Percentiles rank a stretch among this genome's conserved stretches.
phyloP scores from a whole-genome alignment of 2,329 filamentous ascomycete species.

The Ophiostoma quercus region DNA sequence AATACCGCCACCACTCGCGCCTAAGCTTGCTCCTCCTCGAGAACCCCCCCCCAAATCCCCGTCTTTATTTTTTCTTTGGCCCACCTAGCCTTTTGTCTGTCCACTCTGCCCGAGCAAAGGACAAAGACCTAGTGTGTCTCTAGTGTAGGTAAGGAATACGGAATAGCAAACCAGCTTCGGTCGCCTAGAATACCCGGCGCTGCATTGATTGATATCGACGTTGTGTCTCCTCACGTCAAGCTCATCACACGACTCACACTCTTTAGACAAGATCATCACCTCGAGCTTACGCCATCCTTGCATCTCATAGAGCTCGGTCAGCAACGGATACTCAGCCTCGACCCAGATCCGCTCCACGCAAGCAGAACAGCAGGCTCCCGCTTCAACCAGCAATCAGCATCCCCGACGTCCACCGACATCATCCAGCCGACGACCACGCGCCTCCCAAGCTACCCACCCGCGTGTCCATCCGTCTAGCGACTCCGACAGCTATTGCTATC shows the following conservation, averaged over 20 bases:
- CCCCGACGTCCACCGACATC: neutral
- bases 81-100: slow-evolving; percentile 11
- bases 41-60: neutral
- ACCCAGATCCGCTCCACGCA: neutral
- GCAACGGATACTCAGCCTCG: neutral
- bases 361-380: neutral
- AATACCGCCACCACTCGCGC: neutral
- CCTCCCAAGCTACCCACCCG: neutral
- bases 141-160: slow-evolving; percentile 15
- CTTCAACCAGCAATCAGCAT: neutral
- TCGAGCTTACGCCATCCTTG: neutral
- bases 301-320: neutral
- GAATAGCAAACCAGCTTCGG: neutral
- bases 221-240: slow-evolving; percentile 2
- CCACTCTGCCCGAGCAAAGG: slow-evolving; percentile 13
- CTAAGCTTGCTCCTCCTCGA: neutral
- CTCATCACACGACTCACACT: slow-evolving; percentile 9
- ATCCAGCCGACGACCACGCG: neutral
- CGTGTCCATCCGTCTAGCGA: slow-evolving; percentile 22
- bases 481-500: slow-evolving; percentile 22
- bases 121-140: slow-evolving; percentile 14
- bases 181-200: neutral
- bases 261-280: neutral
- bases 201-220: neutral
- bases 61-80: neutral